Evolutionary conservation across 306 rosid genomes (phyloP).

Genomic region (Pueraria montana): DNA sequence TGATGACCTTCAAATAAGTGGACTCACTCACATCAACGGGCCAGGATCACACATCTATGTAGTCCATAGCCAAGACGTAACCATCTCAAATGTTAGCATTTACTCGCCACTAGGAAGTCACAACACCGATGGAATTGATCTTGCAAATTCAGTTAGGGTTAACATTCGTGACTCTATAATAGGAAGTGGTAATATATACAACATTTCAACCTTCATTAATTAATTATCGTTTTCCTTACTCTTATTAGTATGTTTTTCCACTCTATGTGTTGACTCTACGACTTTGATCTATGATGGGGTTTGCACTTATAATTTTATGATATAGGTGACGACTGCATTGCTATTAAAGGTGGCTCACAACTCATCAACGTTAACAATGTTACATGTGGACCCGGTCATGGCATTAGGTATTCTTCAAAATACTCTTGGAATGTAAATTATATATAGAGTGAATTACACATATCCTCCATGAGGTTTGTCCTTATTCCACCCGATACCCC

Average conservation of each 20-base stretch:
- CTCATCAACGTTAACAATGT: constrained; percentile 39
- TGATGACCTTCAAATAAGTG: constrained; percentile 42
- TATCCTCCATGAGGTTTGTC: too few species aligned
- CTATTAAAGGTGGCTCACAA: constrained; percentile 51
- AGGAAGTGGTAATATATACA: constrained; percentile 24
- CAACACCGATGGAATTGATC: constrained; percentile 52
- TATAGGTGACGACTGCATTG: constrained; percentile 68
- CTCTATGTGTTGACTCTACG: background rate
- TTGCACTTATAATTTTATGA: background rate
- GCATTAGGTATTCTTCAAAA: constrained; percentile 60
- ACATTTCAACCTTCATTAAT: background rate
- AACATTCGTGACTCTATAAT: constrained; percentile 28
- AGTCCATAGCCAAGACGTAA: constrained; percentile 30
- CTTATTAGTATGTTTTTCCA: background rate
- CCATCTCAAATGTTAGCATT: constrained; percentile 14
- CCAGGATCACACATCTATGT: constrained; percentile 38
- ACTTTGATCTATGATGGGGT: background rate
- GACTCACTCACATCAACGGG: constrained; percentile 45
- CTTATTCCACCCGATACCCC: too few species aligned
- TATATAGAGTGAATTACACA: too few species aligned
- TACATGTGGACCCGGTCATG: constrained; percentile 67
- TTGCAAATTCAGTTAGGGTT: constrained; percentile 14
- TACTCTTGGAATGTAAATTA: too few species aligned
- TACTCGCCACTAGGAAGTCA: background rate
- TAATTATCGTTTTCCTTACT: background rate